Evolutionary conservation across 805 yeast genomes (phyloP), one percentile per base, ranked within the genome.

Genomic region (Sugiyamaella valdiviana): DNA sequence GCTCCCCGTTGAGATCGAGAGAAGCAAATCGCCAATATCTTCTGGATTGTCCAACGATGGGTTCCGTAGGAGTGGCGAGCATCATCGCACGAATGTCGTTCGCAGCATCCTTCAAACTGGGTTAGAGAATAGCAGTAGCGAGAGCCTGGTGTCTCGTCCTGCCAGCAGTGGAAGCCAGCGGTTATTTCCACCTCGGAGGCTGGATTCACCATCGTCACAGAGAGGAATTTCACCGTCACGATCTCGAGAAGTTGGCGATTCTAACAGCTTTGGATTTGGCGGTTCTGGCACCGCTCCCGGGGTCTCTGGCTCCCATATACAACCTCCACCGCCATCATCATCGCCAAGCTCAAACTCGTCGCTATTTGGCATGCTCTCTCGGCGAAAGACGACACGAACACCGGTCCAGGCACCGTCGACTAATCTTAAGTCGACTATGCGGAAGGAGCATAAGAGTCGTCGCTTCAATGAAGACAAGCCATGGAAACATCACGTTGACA

Each of bases 381-480:
- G 42, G 12, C 29, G 17, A 3, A n/a, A 39, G 29, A n/a, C 29
- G 12, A 39, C 24, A 39, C 20, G 29, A n/a, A 19, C 42, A 5
- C 20, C 20, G 19, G 42, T 39, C 5, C 42, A 39, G 14, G 12
- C 42, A 39, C 14, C 45, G 12, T 6, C 42, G 3, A 39, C 32
- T 5, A 19, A 39, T 10, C 24, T 57, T 38, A 47, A 47, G 49
- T 55, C 56, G 6, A 52, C 65, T 12, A 59, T 67, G 61, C 57
- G 71, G 20, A 69, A 65, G 46, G 73, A 71, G 51, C 70, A 65
- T 24, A 64, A 67, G 49, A 69, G 69, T 49, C 60, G 70, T 15
- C 64, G 65, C 22, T 89, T 90, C 64, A 83, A 90, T 61, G 95
- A 84, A 59, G 86, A 85, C 51, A 88, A 89, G 64, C 98, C 98